A percentile compares a stretch with the other conserved stretches of the same genome.
Evolutionary conservation across 1,284 basidiomycete species (phyloP).

Genomic region (Xerocomus nothofagi): DNA sequence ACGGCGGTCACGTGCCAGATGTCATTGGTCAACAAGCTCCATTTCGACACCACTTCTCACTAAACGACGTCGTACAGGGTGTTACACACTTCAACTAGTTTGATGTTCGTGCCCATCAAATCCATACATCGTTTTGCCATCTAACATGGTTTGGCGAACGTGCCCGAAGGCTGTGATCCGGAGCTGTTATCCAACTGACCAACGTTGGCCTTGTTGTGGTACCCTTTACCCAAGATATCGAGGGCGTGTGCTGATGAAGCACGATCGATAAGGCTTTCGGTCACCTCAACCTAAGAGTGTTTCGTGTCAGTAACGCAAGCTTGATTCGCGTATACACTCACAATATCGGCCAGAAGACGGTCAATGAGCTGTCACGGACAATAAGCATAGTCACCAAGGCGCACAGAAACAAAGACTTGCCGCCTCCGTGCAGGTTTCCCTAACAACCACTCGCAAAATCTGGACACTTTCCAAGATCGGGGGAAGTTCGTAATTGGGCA

Average conservation of each 20-base stretch:
- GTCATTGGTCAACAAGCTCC: background rate
- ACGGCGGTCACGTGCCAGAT: background rate
- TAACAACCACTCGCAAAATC: slow-evolving; percentile 85
- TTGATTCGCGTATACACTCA: slow-evolving; percentile 35
- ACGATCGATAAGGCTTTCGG: slow-evolving; percentile 48
- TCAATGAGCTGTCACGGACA: slow-evolving; percentile 53
- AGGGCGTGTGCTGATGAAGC: slow-evolving; percentile 54
- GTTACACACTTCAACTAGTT: background rate
- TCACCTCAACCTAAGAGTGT: slow-evolving; percentile 53
- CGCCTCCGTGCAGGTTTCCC: slow-evolving; percentile 70
- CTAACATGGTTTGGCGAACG: slow-evolving; percentile 67
- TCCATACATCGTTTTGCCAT: background rate
- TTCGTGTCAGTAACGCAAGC: background rate
- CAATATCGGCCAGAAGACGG: slow-evolving; percentile 60
- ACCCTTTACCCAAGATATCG: slow-evolving; percentile 39
- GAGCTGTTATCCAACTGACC: slow-evolving; percentile 46
- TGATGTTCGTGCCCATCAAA: background rate
- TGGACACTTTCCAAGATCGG: slow-evolving; percentile 68
- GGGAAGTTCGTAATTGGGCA: slow-evolving; percentile 84
- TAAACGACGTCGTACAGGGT: slow-evolving; percentile 3
- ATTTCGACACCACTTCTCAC: background rate
- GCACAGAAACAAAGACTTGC: slow-evolving; percentile 30
- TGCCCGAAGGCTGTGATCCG: slow-evolving; percentile 52
- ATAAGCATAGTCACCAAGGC: slow-evolving; percentile 1
- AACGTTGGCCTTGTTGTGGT: slow-evolving; percentile 33